Evolutionary conservation across 1,139 yeast genomes (phyloP).

Genomic region (Arxiozyma heterogenica): DNA sequence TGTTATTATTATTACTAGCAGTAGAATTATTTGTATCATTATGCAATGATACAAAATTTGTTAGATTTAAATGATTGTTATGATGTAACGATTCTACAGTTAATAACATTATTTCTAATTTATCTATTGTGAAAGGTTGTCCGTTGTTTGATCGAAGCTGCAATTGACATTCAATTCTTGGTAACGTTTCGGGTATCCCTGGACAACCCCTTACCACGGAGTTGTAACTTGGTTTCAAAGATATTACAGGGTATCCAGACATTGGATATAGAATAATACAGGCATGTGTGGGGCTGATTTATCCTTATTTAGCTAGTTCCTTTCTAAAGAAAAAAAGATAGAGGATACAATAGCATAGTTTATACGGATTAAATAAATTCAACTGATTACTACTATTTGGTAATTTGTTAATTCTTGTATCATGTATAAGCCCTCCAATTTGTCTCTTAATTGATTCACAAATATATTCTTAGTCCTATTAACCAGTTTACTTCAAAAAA

Average conservation of each 20-base stretch:
- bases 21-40: background rate
- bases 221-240: constrained; percentile 34
- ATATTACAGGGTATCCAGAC: constrained; percentile 28
- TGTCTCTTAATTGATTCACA: no score
- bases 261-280: background rate
- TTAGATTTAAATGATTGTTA: background rate
- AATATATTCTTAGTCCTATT: no score
- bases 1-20: no score
- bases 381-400: no score
- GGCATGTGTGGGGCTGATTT: background rate
- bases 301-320: background rate
- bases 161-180: constrained; percentile 31
- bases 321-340: no score
- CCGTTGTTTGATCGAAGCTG: constrained; percentile 36
- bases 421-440: no score
- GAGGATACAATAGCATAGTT: no score
- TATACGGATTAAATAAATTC: no score
- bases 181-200: constrained; percentile 50
- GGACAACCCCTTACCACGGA: constrained; percentile 47
- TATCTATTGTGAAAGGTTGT: constrained; percentile 70
- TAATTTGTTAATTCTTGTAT: no score
- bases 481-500: no score
- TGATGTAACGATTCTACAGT: constrained; percentile 22
- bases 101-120: constrained; percentile 39
- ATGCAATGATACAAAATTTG: background rate